phyloP scores from a whole-genome alignment of 148 eudicot species.

The Persicaria maculosa region DNA sequence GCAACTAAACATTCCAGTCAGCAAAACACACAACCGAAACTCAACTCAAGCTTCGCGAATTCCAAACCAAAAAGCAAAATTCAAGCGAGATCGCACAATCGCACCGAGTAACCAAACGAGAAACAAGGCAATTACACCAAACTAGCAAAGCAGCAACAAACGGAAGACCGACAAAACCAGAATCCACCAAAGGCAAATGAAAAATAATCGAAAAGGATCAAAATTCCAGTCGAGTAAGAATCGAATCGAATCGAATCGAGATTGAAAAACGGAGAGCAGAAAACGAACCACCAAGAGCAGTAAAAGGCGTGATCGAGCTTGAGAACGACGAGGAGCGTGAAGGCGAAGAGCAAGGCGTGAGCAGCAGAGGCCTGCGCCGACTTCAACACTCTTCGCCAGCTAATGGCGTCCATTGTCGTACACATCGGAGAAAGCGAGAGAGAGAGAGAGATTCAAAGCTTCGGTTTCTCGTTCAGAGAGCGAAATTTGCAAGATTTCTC shows the following conservation, averaged over 20 bases:
- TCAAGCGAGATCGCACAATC: too few species aligned
- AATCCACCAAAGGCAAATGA: neutral
- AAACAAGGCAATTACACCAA: too few species aligned
- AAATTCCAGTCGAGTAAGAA: neutral
- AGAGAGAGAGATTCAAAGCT: too few species aligned
- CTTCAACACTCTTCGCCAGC: constrained; percentile 72
- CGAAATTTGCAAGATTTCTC: too few species aligned
- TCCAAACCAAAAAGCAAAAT: too few species aligned
- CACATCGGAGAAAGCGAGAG: neutral
- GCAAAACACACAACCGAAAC: too few species aligned
- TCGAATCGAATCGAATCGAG: neutral
- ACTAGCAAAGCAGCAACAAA: too few species aligned
- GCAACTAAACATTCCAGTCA: neutral
- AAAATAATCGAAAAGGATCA: neutral
- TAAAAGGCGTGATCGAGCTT: constrained; percentile 53
- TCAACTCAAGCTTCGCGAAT: too few species aligned
- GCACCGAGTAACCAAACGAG: too few species aligned
- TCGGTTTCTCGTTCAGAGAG: too few species aligned
- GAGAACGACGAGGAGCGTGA: constrained; percentile 61
- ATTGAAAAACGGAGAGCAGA: neutral
- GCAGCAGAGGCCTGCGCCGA: constrained; percentile 57
- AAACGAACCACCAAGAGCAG: constrained; percentile 81
- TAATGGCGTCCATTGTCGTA: constrained; percentile 38
- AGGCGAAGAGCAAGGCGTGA: constrained; percentile 45
- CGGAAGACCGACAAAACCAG: too few species aligned